These are phyloP conservation scores for Arachnopeziza araneosa DNA, from an alignment of 2,329 filamentous ascomycete species.

Conservation along the genomic window DNA sequence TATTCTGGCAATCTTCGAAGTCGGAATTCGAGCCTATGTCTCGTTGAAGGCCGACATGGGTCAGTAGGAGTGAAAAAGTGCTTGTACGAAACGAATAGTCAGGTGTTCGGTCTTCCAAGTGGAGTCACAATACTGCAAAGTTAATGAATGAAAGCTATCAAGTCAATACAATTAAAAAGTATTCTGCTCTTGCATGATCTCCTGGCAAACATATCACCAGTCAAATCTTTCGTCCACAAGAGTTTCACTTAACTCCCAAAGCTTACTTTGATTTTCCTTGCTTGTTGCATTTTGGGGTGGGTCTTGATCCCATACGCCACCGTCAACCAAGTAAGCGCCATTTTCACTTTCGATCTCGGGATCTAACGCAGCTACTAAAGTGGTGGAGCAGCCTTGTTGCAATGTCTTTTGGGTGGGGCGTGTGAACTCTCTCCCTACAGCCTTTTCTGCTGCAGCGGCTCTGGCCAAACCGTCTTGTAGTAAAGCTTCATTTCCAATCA, in stretches of 20 bases:
- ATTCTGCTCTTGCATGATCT: background rate
- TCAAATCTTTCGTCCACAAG: conserved; percentile 37
- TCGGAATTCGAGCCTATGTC: conserved; percentile 29
- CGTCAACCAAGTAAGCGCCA: background rate
- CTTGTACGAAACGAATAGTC: conserved; percentile 35
- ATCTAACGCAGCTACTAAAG: conserved; percentile 20
- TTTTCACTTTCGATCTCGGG: conserved; percentile 10
- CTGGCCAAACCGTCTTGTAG: conserved; percentile 6
- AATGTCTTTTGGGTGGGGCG: conserved; percentile 12
- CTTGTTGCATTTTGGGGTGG: conserved; percentile 2
- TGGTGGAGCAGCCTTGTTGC: conserved; percentile 16
- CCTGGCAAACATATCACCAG: background rate
- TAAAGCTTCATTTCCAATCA: background rate
- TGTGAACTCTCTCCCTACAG: background rate
- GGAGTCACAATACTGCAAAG: conserved; percentile 31
- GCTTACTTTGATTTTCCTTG: conserved; percentile 31
- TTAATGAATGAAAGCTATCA: background rate
- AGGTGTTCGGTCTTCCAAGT: conserved; percentile 42
- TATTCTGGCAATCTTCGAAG: conserved; percentile 40
- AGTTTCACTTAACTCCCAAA: conserved; percentile 42
- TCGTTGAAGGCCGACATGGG: conserved; percentile 34
- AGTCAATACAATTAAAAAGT: background rate
- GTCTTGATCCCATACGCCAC: background rate
- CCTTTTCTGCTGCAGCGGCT: background rate
- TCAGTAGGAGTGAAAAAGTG: conserved; percentile 29